Evolutionary conservation across 305 asterid species (phyloP).

Genomic region (Stenogyne calaminthoides): DNA sequence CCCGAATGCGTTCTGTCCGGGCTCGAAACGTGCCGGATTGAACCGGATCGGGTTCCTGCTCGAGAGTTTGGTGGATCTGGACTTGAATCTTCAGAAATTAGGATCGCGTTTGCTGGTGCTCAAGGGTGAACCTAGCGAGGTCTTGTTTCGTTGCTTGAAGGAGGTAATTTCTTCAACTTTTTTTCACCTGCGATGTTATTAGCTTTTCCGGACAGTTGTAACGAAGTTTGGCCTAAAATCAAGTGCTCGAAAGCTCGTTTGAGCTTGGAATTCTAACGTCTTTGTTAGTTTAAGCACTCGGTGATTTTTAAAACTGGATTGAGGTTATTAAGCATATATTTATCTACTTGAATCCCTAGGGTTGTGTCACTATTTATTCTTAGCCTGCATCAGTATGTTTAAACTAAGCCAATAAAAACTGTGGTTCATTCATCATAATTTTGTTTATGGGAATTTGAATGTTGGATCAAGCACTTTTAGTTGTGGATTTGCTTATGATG

Average conservation of each 20-base stretch:
- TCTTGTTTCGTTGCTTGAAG: constrained; percentile 64
- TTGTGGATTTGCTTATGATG: neutral
- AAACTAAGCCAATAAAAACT: neutral
- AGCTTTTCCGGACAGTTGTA: neutral
- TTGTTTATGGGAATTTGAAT: neutral
- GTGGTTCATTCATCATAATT: neutral
- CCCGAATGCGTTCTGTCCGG: constrained; percentile 60
- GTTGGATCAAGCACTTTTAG: neutral
- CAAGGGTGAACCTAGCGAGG: constrained; percentile 78
- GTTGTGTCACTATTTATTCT: neutral
- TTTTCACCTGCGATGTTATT: neutral
- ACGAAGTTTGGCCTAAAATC: neutral
- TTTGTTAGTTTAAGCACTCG: neutral
- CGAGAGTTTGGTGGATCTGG: constrained; percentile 79
- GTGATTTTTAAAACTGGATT: neutral
- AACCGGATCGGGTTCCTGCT: constrained; percentile 81
- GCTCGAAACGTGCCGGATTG: constrained; percentile 77
- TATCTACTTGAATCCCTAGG: neutral
- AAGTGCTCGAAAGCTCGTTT: constrained; percentile 5
- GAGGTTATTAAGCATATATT: neutral
- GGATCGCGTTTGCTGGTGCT: constrained; percentile 90
- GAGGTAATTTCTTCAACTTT: constrained; percentile 58
- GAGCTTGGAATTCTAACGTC: neutral
- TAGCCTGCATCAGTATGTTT: constrained; percentile 5
- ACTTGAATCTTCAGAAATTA: constrained; percentile 55